phyloP scores from a whole-genome alignment of 2,329 filamentous ascomycete genomes.

The Davidsoniella australis region DNA sequence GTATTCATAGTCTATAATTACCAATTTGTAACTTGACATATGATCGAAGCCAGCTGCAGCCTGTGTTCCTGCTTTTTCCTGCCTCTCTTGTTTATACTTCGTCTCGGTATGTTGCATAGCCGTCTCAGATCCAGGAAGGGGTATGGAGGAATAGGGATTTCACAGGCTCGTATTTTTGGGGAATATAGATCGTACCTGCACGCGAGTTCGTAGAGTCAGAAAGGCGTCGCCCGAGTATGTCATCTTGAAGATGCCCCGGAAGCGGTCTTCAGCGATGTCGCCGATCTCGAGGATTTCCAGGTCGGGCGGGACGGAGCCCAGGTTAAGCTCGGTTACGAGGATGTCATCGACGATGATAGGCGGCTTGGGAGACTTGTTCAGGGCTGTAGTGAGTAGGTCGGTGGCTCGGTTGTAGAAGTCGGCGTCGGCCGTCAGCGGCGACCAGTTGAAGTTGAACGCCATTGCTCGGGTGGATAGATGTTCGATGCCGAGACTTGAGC shows the following conservation, averaged over 20 bases:
- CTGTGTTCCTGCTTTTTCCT: not conserved
- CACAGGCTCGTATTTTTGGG: too few species aligned
- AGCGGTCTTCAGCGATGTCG: slow-evolving; percentile 89
- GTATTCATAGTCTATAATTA: too few species aligned
- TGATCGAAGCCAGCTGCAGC: not conserved
- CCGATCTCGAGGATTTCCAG: slow-evolving; percentile 96
- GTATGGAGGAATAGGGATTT: not conserved
- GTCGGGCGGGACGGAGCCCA: slow-evolving; percentile 85
- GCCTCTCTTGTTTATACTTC: not conserved
- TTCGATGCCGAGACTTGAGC: not conserved
- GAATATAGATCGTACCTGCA: slow-evolving; percentile 46
- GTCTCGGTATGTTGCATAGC: not conserved
- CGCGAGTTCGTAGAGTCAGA: slow-evolving; percentile 83
- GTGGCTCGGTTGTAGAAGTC: slow-evolving; percentile 78
- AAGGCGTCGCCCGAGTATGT: slow-evolving; percentile 92
- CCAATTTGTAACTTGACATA: too few species aligned
- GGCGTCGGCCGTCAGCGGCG: slow-evolving; percentile 89
- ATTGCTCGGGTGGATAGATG: slow-evolving; percentile 31
- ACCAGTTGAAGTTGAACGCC: slow-evolving; percentile 99
- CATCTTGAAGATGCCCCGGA: slow-evolving; percentile 99
- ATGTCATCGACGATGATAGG: slow-evolving; percentile 99
- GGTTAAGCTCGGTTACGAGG: slow-evolving; percentile 90
- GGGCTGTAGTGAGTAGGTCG: slow-evolving; percentile 80
- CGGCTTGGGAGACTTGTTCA: slow-evolving; percentile 96
- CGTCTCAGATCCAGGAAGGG: not conserved